Conservation (phyloP, 1,139 yeast species). For the Zygosaccharomyces sapae region DNA sequence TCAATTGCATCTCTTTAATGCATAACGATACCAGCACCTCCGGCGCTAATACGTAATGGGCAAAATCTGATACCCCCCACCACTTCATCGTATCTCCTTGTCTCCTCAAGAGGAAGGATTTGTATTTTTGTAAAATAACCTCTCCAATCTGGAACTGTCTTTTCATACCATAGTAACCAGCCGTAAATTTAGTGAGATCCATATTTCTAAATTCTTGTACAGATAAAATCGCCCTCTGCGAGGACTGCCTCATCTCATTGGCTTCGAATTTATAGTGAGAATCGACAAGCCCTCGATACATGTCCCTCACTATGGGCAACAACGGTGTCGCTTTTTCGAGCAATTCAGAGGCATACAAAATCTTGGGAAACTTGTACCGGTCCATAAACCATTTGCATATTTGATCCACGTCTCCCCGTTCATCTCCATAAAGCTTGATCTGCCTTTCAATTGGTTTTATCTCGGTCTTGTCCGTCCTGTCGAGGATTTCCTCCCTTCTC, state of each 20-base stretch:
- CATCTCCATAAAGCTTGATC: not conserved
- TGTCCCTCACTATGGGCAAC: conserved; percentile 39
- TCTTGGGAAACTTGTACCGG: conserved; percentile 20
- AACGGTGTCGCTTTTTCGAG: conserved; percentile 35
- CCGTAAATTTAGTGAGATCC: conserved; percentile 46
- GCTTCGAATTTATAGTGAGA: conserved; percentile 54
- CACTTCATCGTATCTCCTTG: conserved; percentile 48
- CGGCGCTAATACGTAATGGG: conserved; percentile 58
- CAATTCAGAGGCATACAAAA: conserved; percentile 29
- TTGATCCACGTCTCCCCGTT: not conserved
- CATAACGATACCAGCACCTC: conserved; percentile 54
- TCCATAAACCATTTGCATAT: conserved; percentile 1
- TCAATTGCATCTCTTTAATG: conserved; percentile 43
- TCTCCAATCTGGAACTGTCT: conserved; percentile 52
- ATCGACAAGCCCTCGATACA: conserved; percentile 43
- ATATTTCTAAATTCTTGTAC: conserved; percentile 46
- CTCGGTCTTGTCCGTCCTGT: not conserved
- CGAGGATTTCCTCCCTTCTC: conserved; percentile 1
- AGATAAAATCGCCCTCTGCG: conserved; percentile 46
- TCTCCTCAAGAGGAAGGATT: conserved; percentile 34
- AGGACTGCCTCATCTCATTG: conserved; percentile 37
- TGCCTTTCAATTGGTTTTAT: not conserved
- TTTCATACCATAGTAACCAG: conserved; percentile 61
- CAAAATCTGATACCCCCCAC: conserved; percentile 58
- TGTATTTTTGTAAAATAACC: conserved; percentile 36